A percentile compares a stretch with the other conserved stretches of the same genome.
phyloP scores from a whole-genome alignment of 352 stramenopile species.

The Phytophthora syringae region DNA sequence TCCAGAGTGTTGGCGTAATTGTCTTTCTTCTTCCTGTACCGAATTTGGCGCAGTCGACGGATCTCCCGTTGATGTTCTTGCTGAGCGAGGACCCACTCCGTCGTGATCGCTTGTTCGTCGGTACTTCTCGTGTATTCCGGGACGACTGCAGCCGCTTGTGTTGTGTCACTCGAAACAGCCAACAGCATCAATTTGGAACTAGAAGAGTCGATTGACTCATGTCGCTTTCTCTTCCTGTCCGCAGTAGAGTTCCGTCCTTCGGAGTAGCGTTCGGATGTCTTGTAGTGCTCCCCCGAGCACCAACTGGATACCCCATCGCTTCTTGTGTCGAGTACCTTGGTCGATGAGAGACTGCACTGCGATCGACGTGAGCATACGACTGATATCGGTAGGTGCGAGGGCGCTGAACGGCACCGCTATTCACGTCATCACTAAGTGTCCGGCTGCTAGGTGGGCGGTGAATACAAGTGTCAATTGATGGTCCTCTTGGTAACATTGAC shows the following conservation, averaged over 20 bases:
- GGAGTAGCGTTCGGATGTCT: neutral
- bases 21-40: constrained; percentile 30
- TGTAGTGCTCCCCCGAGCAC: neutral
- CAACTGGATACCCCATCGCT: too few relatives aligned
- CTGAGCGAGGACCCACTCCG: constrained; percentile 8
- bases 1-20: constrained; percentile 10
- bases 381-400: neutral
- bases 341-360: neutral
- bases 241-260: neutral
- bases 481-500: neutral
- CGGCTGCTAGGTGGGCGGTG: neutral
- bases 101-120: neutral
- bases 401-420: neutral
- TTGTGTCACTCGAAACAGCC: constrained; percentile 1
- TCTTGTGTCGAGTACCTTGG: neutral
- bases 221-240: constrained; percentile 13
- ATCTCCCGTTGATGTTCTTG: constrained; percentile 6
- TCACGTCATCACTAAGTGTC: neutral
- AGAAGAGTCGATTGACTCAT: neutral
- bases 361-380: neutral
- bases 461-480: neutral
- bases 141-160: neutral
- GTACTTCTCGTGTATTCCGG: neutral
- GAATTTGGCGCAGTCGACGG: constrained; percentile 21
- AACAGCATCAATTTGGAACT: constrained; percentile 21